Percentiles rank a stretch among this genome's conserved stretches.
These are phyloP conservation scores for Paraglomus brasilianum DNA, from an alignment of 192 early-diverging fungal species.

Conservation along the genomic window DNA sequence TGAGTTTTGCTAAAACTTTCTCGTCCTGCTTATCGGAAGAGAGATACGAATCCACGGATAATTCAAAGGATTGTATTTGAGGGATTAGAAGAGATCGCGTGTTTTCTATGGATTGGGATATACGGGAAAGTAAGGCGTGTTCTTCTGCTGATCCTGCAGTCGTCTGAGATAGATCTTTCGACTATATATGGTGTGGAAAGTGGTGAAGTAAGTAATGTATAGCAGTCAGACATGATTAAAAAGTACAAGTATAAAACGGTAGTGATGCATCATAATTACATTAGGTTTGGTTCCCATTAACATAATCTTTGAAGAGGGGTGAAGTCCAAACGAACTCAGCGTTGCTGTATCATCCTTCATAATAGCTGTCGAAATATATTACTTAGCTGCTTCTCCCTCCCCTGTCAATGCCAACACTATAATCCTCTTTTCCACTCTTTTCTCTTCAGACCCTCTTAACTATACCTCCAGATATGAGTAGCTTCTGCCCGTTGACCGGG, in stretches of 20 bases:
- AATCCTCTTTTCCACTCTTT: no score
- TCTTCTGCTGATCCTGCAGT: constrained; percentile 56
- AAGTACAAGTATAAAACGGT: constrained; percentile 2
- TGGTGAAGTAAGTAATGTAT: constrained; percentile 4
- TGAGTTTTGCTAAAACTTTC: constrained; percentile 60
- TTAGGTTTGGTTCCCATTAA: constrained; percentile 69
- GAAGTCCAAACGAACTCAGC: constrained; percentile 71
- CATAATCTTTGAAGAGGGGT: constrained; percentile 68
- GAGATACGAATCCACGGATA: constrained; percentile 35
- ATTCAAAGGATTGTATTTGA: constrained; percentile 47
- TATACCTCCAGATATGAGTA: constrained; percentile 74
- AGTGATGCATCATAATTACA: constrained; percentile 37
- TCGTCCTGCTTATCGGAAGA: constrained; percentile 38
- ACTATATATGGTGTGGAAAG: constrained; percentile 25
- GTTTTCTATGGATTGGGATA: constrained; percentile 39
- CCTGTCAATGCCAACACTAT: background rate
- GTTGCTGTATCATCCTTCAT: constrained; percentile 76
- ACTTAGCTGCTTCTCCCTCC: background rate
- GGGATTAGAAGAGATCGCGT: constrained; percentile 38
- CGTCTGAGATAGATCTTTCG: constrained; percentile 45
- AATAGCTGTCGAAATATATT: constrained; percentile 43
- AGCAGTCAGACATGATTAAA: background rate
- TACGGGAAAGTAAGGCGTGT: constrained; percentile 47
- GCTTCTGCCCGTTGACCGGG: constrained; percentile 71
- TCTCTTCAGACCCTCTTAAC: no score